A percentile compares a stretch with the other conserved stretches of the same genome.
phyloP scores from a whole-genome alignment of 2,329 filamentous ascomycete species.

The Claviceps pazoutovae region DNA sequence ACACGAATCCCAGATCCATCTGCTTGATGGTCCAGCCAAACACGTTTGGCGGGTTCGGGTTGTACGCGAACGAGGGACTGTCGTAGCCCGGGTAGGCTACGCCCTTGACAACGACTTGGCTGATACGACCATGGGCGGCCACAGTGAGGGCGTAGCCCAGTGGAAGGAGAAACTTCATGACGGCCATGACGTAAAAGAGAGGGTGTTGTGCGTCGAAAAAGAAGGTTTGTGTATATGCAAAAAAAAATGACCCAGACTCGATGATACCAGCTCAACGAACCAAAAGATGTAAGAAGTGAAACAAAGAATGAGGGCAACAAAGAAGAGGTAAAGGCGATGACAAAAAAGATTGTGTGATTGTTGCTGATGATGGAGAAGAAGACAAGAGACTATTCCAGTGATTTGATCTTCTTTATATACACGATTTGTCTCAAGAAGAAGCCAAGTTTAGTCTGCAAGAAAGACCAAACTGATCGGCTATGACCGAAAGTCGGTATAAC shows the following conservation, averaged over 20 bases:
- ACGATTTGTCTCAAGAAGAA: neutral
- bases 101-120: slow-evolving; percentile 29
- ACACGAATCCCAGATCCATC: slow-evolving; percentile 31
- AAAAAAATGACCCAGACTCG: neutral
- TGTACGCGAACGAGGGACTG: slow-evolving; percentile 21
- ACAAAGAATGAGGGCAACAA: neutral
- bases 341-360: neutral
- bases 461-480: neutral
- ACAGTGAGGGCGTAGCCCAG: slow-evolving; percentile 13
- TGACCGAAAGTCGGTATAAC: neutral
- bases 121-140: slow-evolving; percentile 23
- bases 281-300: neutral
- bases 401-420: slow-evolving; percentile 1
- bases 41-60: slow-evolving; percentile 20
- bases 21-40: slow-evolving; percentile 29
- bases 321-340: neutral
- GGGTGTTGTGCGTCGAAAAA: neutral
- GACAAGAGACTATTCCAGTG: neutral
- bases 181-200: neutral
- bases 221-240: neutral
- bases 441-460: too few relatives aligned
- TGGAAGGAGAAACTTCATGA: slow-evolving; percentile 3
- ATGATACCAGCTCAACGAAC: neutral
- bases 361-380: neutral
- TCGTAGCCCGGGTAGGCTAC: slow-evolving; percentile 28